A percentile compares a stretch with the other conserved stretches of the same genome.
Conservation (phyloP, 2,329 filamentous ascomycete genomes). For the Fusarium protoensiforme region DNA sequence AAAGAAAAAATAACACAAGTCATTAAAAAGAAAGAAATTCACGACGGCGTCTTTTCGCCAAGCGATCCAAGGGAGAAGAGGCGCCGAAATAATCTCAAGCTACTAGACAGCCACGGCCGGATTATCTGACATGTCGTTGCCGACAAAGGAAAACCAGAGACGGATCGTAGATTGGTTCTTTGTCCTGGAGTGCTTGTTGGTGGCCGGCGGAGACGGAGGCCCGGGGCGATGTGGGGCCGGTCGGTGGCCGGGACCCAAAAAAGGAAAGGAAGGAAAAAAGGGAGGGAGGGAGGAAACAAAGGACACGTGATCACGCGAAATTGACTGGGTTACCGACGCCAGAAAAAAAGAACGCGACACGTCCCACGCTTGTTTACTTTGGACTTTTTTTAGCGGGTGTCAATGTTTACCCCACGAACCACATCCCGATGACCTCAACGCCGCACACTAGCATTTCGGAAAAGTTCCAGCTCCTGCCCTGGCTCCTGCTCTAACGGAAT, state of each 20-base stretch:
- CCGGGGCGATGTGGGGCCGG: conserved; percentile 28
- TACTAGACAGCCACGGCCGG: conserved; percentile 13
- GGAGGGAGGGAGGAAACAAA: neutral
- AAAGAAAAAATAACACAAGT: conserved; percentile 3
- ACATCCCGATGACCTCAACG: neutral
- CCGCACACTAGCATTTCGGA: conserved; percentile 16
- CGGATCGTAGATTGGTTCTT: conserved; percentile 31
- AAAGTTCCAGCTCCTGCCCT: conserved; percentile 24
- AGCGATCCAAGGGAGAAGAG: conserved; percentile 17
- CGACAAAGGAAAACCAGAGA: conserved; percentile 29
- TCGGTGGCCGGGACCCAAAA: conserved; percentile 5
- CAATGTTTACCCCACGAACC: conserved; percentile 37
- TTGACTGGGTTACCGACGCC: conserved; percentile 3
- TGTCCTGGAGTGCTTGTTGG: conserved; percentile 10
- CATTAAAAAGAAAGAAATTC: conserved; percentile 10
- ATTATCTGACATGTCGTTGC: conserved; percentile 25
- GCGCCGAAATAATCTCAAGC: conserved; percentile 16
- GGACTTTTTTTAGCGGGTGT: conserved; percentile 13
- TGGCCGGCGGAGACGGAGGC: conserved; percentile 15
- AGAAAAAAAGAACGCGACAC: conserved; percentile 33
- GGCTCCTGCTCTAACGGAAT: conserved; percentile 41
- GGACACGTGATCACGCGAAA: conserved; percentile 37
- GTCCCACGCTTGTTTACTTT: conserved; percentile 42
- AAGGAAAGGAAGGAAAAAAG: conserved; percentile 3
- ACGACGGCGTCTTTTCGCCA: conserved; percentile 9